phyloP scores from a whole-genome alignment of 2,329 filamentous ascomycete genomes.

The Phyllosticta citriasiana region DNA sequence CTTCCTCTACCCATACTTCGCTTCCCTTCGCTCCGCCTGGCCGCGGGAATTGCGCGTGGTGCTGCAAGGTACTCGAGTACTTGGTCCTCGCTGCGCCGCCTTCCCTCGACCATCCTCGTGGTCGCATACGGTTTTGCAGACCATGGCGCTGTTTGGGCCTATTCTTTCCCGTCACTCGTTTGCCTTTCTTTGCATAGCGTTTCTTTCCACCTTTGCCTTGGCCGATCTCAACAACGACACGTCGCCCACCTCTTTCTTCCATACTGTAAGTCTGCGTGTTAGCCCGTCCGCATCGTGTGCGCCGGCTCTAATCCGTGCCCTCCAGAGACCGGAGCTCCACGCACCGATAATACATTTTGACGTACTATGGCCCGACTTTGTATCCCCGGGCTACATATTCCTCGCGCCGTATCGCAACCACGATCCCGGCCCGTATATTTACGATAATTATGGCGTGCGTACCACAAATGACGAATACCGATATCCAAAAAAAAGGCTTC shows the following conservation, averaged over 20 bases:
- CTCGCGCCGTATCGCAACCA: conserved; percentile 40
- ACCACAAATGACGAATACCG: neutral
- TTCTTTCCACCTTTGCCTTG: neutral
- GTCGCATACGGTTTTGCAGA: neutral
- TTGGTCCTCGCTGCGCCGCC: neutral
- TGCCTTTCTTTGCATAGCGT: conserved; percentile 1
- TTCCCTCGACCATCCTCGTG: neutral
- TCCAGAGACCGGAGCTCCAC: conserved; percentile 29
- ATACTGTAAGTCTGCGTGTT: conserved; percentile 2
- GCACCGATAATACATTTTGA: conserved; percentile 23
- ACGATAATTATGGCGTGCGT: conserved; percentile 39
- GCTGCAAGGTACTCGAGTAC: neutral
- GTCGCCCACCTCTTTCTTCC: conserved; percentile 10
- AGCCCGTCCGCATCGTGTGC: neutral
- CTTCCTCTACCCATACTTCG: neutral
- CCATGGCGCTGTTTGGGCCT: conserved; percentile 1
- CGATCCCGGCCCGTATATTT: conserved; percentile 43
- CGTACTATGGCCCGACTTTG: conserved; percentile 12
- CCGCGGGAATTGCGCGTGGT: neutral
- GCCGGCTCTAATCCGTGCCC: neutral
- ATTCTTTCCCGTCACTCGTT: conserved; percentile 4
- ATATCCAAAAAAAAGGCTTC: neutral
- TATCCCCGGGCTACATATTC: conserved; percentile 39
- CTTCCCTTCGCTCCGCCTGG: neutral
- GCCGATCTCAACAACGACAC: conserved; percentile 12